These are phyloP conservation scores for Blumeria graminis DNA, from an alignment of 2,329 filamentous ascomycete species.

Conservation along the genomic window DNA sequence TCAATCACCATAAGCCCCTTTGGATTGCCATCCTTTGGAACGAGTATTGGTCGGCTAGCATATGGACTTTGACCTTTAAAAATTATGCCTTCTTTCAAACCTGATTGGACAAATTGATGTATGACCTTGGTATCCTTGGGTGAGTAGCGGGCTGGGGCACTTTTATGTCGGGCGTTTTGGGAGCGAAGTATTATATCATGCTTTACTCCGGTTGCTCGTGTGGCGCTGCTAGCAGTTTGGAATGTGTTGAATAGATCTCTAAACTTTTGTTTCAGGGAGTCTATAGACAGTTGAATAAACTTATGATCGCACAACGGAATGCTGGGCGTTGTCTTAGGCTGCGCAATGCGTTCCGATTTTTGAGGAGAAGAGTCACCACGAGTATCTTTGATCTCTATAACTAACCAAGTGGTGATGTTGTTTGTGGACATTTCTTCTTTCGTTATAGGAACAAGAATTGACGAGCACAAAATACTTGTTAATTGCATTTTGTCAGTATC, in stretches of 20 bases:
- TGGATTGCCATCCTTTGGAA: not conserved
- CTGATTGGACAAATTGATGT: not conserved
- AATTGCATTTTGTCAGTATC: no score
- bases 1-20: not conserved
- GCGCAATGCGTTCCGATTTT: no score
- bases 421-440: no score
- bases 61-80: not conserved
- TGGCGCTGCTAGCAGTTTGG: not conserved
- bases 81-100: not conserved
- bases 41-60: not conserved
- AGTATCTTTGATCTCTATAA: no score
- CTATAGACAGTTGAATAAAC: no score
- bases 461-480: no score
- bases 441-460: no score
- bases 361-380: no score
- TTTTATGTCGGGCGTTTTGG: not conserved
- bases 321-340: no score
- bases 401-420: no score
- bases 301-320: no score
- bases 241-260: not conserved
- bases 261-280: no score
- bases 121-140: not conserved
- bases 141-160: not conserved
- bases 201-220: not conserved
- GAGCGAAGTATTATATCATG: not conserved